Conservation (phyloP, 306 rosid species). For the Gastrolobium bilobum region DNA sequence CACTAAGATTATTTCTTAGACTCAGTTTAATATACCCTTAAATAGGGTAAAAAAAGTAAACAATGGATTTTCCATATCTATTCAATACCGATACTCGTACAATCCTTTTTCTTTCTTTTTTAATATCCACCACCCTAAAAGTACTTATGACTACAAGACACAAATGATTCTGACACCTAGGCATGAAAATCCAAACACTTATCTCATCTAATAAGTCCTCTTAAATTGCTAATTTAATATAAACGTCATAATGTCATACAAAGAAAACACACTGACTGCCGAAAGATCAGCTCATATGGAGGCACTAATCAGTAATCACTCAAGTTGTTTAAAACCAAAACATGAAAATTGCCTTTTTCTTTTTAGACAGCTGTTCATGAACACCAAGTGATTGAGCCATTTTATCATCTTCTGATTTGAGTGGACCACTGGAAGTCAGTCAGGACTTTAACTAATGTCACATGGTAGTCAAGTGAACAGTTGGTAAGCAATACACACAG, state of each 20-base stretch:
- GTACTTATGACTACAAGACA: slow-evolving; percentile 15
- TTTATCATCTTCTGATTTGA: not conserved
- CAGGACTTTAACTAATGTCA: not conserved
- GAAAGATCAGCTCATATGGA: not conserved
- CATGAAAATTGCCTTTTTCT: not conserved
- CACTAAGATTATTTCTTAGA: not conserved
- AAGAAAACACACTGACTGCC: not conserved
- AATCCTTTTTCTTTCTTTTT: not conserved
- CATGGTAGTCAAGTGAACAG: not conserved
- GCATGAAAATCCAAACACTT: slow-evolving; percentile 16
- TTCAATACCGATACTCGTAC: not conserved
- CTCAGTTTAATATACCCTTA: not conserved
- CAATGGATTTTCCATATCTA: not conserved
- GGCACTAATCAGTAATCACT: not conserved
- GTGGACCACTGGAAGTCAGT: too few species aligned
- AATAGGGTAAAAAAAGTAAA: not conserved
- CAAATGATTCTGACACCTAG: not conserved
- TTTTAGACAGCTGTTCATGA: not conserved
- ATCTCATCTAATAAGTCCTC: not conserved
- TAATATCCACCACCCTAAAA: not conserved
- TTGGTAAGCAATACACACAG: not conserved
- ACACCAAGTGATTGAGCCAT: not conserved
- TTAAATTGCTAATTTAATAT: not conserved
- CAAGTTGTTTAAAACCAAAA: slow-evolving; percentile 17
- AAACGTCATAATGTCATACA: not conserved